phyloP scores from a whole-genome alignment of 768 basidiomycete species.

The Termitomyces sp. region DNA sequence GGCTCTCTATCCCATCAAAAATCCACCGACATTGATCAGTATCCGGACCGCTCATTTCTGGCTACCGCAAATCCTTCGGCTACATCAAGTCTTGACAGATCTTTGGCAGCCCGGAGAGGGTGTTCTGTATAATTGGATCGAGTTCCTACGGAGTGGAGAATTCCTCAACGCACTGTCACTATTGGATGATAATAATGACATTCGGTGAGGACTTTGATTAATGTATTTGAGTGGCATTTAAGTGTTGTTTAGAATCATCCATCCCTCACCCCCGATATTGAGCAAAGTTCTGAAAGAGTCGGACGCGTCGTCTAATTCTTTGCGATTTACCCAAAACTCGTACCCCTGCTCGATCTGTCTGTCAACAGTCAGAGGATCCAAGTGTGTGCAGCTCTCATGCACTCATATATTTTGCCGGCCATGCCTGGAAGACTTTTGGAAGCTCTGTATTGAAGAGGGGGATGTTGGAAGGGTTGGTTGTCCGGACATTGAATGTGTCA shows the following conservation, averaged over 20 bases:
- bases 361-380: conserved; percentile 64
- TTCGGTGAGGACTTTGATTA: conserved; percentile 29
- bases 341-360: conserved; percentile 79
- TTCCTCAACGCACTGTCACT: conserved; percentile 49
- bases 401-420: conserved; percentile 79
- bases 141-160: conserved; percentile 62
- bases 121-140: conserved; percentile 66
- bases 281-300: conserved; percentile 41
- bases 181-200: conserved; percentile 21
- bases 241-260: conserved; percentile 37
- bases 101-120: conserved; percentile 62
- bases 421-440: conserved; percentile 81
- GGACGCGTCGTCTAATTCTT: conserved; percentile 40
- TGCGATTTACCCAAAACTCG: conserved; percentile 56
- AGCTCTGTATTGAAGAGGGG: conserved; percentile 74
- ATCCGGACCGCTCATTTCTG: conserved; percentile 55
- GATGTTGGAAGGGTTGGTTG: conserved; percentile 73
- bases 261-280: conserved; percentile 53
- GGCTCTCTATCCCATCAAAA: conserved; percentile 45
- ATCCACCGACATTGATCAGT: conserved; percentile 49
- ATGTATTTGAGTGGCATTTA: conserved; percentile 2
- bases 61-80: conserved; percentile 36
- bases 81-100: conserved; percentile 37
- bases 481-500: conserved; percentile 78
- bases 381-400: conserved; percentile 68